Conservation (phyloP, 164 flowering plant genomes). For the Tetrastigma voinierianum region DNA sequence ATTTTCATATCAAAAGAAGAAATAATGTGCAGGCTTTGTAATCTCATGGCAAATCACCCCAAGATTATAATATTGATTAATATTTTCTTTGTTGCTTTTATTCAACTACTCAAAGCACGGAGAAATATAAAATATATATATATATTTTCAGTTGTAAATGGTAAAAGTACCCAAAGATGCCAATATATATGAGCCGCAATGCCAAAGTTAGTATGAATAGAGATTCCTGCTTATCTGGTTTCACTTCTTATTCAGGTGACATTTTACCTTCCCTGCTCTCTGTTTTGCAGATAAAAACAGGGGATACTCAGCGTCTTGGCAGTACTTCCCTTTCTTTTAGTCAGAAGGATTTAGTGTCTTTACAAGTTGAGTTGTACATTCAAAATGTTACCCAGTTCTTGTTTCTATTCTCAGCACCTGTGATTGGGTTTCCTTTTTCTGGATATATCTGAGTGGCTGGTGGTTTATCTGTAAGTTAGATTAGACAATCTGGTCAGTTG, state of each 20-base stretch:
- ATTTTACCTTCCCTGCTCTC: background rate
- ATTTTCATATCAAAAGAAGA: no score
- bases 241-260: background rate
- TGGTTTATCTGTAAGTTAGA: background rate
- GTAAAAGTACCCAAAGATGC: no score
- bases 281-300: conserved; percentile 70
- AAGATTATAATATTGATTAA: no score
- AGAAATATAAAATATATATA: no score
- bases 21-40: no score
- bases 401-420: background rate
- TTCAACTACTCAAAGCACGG: no score
- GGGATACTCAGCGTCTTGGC: conserved; percentile 86
- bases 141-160: no score
- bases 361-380: conserved; percentile 86
- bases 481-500: no score
- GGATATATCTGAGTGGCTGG: background rate
- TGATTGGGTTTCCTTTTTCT: background rate
- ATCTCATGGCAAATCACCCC: no score
- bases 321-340: conserved; percentile 69
- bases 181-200: no score
- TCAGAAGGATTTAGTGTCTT: conserved; percentile 83
- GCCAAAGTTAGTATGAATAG: no score
- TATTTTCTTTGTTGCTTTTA: no score
- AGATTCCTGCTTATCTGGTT: background rate
- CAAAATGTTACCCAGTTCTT: conserved; percentile 93